These are phyloP conservation scores for Eucalyptus curtisii DNA, from an alignment of 345 rosid genomes.

Conservation along the genomic window DNA sequence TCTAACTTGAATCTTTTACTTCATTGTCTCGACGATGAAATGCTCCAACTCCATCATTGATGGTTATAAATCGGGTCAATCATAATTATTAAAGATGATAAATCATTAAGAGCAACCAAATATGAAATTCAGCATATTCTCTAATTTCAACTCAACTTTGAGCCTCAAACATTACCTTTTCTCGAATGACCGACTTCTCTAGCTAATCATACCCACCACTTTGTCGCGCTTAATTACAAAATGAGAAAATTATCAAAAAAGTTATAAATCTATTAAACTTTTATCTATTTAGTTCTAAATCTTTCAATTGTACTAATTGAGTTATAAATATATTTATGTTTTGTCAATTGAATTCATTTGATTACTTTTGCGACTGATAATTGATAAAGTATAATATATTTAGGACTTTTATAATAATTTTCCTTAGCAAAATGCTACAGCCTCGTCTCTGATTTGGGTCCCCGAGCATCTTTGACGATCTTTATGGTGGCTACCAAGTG, in stretches of 20 bases:
- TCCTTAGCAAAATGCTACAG: neutral
- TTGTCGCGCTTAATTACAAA: fast-evolving
- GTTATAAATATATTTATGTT: fast-evolving
- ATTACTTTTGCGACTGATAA: too few species aligned
- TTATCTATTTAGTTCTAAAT: fast-evolving
- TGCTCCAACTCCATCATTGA: neutral
- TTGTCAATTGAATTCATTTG: fast-evolving
- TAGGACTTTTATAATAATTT: too few species aligned
- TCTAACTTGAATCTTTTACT: neutral
- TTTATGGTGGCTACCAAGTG: neutral
- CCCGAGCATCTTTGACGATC: neutral
- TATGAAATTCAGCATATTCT: neutral
- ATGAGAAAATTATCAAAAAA: too few species aligned
- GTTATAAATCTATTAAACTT: too few species aligned
- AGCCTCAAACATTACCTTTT: neutral
- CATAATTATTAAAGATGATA: neutral
- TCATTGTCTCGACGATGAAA: neutral
- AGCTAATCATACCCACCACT: neutral
- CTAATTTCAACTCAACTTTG: neutral
- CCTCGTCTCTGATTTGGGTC: neutral
- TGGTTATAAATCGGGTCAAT: fast-evolving
- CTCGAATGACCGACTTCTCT: neutral
- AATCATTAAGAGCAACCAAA: neutral
- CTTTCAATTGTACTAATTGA: fast-evolving
- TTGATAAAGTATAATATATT: too few species aligned